These are phyloP conservation scores for Cercospora nicotianae DNA, from an alignment of 2,329 filamentous ascomycete genomes.

Conservation along the genomic window DNA sequence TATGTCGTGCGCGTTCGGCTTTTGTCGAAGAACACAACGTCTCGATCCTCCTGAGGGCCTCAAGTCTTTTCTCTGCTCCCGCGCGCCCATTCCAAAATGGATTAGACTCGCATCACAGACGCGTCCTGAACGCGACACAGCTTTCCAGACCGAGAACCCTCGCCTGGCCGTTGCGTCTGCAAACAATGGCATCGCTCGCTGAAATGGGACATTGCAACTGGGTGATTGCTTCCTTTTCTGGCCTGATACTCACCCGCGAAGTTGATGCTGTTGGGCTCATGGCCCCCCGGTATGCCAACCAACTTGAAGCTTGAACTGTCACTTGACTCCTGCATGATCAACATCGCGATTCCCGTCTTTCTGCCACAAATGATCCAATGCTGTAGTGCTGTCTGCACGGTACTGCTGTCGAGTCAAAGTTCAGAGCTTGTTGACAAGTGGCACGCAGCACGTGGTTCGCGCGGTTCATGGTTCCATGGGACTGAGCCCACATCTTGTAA, in stretches of 20 bases:
- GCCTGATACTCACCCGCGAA: not conserved
- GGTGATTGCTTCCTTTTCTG: not conserved
- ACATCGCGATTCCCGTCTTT: not conserved
- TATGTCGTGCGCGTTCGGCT: too few relatives aligned
- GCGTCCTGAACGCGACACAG: not conserved
- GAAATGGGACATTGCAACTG: not conserved
- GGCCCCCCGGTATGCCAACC: not conserved
- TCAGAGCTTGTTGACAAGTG: not conserved
- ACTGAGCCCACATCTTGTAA: not conserved
- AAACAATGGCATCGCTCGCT: not conserved
- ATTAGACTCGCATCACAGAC: not conserved
- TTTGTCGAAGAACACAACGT: too few relatives aligned
- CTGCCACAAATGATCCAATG: not conserved
- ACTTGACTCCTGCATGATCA: not conserved
- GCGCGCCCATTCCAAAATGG: not conserved
- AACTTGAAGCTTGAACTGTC: too few relatives aligned
- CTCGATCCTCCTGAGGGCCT: too few relatives aligned
- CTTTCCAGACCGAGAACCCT: not conserved
- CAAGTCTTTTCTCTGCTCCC: not conserved
- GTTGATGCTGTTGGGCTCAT: not conserved
- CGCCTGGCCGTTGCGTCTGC: not conserved
- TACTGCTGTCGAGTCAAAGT: not conserved
- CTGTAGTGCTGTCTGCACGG: not conserved
- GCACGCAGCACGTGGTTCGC: not conserved
- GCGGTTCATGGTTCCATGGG: not conserved